Conservation (phyloP, 148 eudicot species). For the Cornus florida region DNA sequence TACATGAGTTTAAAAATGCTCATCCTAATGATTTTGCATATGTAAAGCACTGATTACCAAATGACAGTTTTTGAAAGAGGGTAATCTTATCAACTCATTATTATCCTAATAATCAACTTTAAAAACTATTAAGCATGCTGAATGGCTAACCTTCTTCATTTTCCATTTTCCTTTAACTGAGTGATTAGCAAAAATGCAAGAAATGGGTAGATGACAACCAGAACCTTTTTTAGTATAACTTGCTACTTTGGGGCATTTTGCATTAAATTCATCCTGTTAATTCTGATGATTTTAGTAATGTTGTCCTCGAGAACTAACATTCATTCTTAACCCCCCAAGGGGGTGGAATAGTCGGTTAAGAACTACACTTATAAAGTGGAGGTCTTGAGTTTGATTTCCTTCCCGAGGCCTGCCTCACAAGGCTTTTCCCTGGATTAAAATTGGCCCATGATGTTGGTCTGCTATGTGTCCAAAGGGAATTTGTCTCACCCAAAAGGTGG, state of each 20-base stretch:
- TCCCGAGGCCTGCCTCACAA: too few species aligned
- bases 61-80: not conserved
- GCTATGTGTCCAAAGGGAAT: too few species aligned
- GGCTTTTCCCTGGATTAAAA: not conserved
- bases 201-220: too few species aligned
- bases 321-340: too few species aligned
- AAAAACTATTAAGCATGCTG: not conserved
- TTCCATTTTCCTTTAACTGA: too few species aligned
- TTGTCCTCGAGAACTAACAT: not conserved
- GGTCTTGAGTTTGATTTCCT: too few species aligned
- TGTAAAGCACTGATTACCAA: not conserved
- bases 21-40: not conserved
- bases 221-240: too few species aligned
- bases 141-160: not conserved
- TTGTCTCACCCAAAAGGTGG: too few species aligned
- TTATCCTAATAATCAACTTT: not conserved
- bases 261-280: not conserved
- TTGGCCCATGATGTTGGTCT: too few species aligned
- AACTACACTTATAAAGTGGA: too few species aligned
- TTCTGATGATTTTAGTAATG: not conserved
- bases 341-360: too few species aligned
- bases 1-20: not conserved
- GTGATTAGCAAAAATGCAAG: too few species aligned
- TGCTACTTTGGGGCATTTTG: slow-evolving; percentile 40
- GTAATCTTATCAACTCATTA: not conserved